Base-by-base conservation (phyloP, 805 yeast species). In the Starmerella riodocensis region DNA sequence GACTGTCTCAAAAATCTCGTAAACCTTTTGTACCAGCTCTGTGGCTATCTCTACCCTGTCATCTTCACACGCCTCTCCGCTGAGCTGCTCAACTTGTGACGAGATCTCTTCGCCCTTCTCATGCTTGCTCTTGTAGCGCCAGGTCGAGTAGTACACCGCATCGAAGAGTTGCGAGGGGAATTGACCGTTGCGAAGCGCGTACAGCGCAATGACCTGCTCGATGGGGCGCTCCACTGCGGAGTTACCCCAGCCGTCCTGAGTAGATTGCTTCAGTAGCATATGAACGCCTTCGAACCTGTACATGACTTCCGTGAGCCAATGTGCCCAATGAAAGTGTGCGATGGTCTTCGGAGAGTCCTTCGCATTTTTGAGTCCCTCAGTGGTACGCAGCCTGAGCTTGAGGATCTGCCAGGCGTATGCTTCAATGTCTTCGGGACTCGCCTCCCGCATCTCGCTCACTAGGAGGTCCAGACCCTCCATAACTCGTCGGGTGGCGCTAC, bases 301-400 rank as follows among this genome's bases (percentile, higher is more conserved):
- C 26, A 37, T 22, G 7, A 39, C 34, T 5, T 43, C 46, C 13
- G 23, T 29, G 20, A 48, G 36, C 52, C 52, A 48, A 26, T 28
- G 34, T 1, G 52, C 47, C 52, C 51, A 48, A 28, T 39, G 43
- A 32, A 29, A 40, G 33, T 50, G 50, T 12, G 51, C 44, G 7
- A 50, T 21, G 4, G 47, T 35, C 4, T 25, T 24, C 4, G 53
- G 52, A 6, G 31, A 18, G 3, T 27, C 13, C 18, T 29, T n/a
- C 18, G 32, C 36, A 3, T 11, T 18, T 21, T 34, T 35, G 8
- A 50, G 43, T 7, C 32, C 47, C 27, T 34, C 40, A 14, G 34
- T 12, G 2, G 45, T 45, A 7, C 42, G 18, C 19, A 48, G 26
- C 1, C 53, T 41, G 24, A 37, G 36, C 20, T 41, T 34, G 14